These are phyloP conservation scores for Gonapodya prolifera DNA, from an alignment of 192 early-diverging fungal genomes.

Conservation along the genomic window DNA sequence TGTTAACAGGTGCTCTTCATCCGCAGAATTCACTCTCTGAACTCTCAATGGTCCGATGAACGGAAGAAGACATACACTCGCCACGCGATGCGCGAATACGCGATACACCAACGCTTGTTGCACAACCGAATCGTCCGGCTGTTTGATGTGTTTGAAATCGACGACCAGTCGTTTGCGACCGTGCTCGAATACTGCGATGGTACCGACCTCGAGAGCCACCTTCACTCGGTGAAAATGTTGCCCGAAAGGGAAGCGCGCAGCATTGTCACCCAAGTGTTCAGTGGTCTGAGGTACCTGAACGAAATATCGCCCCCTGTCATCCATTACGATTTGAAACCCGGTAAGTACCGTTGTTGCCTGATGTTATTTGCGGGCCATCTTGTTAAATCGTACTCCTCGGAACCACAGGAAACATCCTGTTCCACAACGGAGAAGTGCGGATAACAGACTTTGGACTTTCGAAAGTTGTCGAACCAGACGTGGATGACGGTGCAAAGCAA, in stretches of 20 bases:
- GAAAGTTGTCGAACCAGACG: conserved; percentile 1
- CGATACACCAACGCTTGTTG: conserved; percentile 13
- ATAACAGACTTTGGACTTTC: conserved; percentile 20
- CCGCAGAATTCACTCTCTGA: conserved; percentile 18
- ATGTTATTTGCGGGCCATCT: neutral
- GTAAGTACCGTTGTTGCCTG: neutral
- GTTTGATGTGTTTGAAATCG: conserved; percentile 2
- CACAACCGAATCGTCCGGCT: conserved; percentile 3
- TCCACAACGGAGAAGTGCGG: conserved; percentile 14
- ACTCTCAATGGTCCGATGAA: conserved; percentile 14
- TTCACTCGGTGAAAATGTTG: neutral
- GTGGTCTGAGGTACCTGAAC: conserved; percentile 16
- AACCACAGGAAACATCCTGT: conserved; percentile 15
- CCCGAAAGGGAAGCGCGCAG: conserved; percentile 10
- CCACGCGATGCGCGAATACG: conserved; percentile 17
- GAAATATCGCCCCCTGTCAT: conserved; percentile 14
- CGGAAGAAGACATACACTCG: conserved; percentile 16
- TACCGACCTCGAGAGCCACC: neutral
- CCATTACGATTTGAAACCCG: conserved; percentile 20
- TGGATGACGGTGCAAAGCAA: neutral
- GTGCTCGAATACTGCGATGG: neutral
- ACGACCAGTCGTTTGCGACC: neutral
- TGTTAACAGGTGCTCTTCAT: neutral
- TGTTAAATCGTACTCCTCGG: no score
- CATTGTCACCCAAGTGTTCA: conserved; percentile 14